Conservation (phyloP, 139 green algal species). For the Micractinium conductrix region DNA sequence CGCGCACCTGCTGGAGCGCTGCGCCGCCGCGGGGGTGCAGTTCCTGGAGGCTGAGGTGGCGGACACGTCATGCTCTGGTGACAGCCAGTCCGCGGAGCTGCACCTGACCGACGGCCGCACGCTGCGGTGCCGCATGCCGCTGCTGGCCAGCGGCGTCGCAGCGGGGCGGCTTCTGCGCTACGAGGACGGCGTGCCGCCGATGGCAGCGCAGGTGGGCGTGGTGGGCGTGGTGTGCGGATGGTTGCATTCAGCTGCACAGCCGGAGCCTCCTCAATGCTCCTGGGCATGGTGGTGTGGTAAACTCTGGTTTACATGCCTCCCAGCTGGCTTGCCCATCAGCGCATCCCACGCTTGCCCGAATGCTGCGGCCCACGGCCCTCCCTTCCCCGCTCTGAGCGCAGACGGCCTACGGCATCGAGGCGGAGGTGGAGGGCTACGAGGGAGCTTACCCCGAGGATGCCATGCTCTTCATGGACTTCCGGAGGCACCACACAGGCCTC, state of each 20-base stretch:
- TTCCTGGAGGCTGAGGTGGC: slow-evolving; percentile 69
- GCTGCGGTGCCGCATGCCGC: slow-evolving; percentile 54
- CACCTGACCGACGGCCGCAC: slow-evolving; percentile 25
- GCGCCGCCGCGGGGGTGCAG: slow-evolving; percentile 58
- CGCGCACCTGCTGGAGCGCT: slow-evolving; percentile 63
- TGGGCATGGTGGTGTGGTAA: too few relatives aligned
- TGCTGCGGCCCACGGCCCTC: too few relatives aligned
- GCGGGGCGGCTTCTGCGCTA: slow-evolving; percentile 78
- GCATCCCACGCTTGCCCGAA: too few relatives aligned
- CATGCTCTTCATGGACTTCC: slow-evolving; percentile 99
- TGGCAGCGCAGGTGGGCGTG: too few relatives aligned
- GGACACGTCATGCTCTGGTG: slow-evolving; percentile 46
- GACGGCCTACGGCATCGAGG: slow-evolving; percentile 96
- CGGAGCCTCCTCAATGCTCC: too few relatives aligned
- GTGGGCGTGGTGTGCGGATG: too few relatives aligned
- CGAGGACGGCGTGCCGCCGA: slow-evolving; percentile 58
- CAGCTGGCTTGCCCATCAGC: too few relatives aligned
- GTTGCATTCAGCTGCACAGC: too few relatives aligned
- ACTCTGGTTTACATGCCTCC: too few relatives aligned
- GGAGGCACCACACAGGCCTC: slow-evolving; percentile 86
- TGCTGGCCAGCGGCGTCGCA: slow-evolving; percentile 84
- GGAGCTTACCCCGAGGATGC: slow-evolving; percentile 65
- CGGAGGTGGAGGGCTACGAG: slow-evolving; percentile 69
- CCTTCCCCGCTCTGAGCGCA: too few relatives aligned
- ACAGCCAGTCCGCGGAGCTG: slow-evolving; percentile 10